Evolutionary conservation across 345 rosid genomes (phyloP).

Genomic region (Geranium brycei): DNA sequence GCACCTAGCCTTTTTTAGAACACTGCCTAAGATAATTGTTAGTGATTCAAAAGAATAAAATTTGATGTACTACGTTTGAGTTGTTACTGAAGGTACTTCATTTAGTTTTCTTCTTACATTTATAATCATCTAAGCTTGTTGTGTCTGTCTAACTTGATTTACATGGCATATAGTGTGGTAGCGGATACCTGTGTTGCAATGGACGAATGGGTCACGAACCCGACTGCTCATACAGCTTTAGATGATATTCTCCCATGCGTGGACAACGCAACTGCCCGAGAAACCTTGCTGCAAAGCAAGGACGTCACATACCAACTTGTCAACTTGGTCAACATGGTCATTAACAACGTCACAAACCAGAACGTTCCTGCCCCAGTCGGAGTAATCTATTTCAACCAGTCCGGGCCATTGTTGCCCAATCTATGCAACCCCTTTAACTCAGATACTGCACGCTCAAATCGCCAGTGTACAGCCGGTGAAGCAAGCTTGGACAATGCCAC

Average conservation of each 20-base stretch:
- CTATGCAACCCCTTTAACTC: slow-evolving; percentile 76
- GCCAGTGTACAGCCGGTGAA: slow-evolving; percentile 50
- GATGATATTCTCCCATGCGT: slow-evolving; percentile 90
- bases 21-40: too few species aligned
- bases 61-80: too few species aligned
- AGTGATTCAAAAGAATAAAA: too few species aligned
- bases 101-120: background rate
- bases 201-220: slow-evolving; percentile 86
- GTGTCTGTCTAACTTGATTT: background rate
- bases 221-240: slow-evolving; percentile 77
- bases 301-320: slow-evolving; percentile 49
- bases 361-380: slow-evolving; percentile 31
- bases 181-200: slow-evolving; percentile 85
- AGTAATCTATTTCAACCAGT: slow-evolving; percentile 57
- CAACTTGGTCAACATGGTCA: slow-evolving; percentile 33
- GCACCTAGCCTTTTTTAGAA: too few species aligned
- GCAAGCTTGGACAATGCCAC: slow-evolving; percentile 53
- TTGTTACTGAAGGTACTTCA: background rate
- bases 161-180: slow-evolving; percentile 39
- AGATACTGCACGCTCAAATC: slow-evolving; percentile 32
- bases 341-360: slow-evolving; percentile 37
- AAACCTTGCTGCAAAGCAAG: slow-evolving; percentile 49
- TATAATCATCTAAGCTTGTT: background rate
- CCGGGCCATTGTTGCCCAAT: slow-evolving; percentile 64
- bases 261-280: slow-evolving; percentile 84